Evolutionary conservation across 768 basidiomycete species (phyloP), one percentile per base, ranked within the genome.

Genomic region (Tephrocybe sp.): DNA sequence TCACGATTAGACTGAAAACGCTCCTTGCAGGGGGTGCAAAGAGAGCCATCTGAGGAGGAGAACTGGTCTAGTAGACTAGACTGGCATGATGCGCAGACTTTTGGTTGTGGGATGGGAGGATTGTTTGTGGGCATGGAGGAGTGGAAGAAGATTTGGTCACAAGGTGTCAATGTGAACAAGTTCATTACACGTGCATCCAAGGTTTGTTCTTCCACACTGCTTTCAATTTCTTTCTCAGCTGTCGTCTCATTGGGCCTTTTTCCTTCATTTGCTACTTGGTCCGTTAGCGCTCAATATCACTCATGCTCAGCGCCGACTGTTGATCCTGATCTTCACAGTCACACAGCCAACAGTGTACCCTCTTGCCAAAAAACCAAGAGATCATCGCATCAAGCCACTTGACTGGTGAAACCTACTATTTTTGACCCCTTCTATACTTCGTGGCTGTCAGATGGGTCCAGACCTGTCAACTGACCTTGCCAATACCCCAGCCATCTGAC

Each of bases 41-140:
- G 73, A 53, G 73, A 58, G 7, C 67, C 61, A 48, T 69, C 62
- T 54, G 33, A 56, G 64, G 12, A 59, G 49, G 45, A 61, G 56
- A 36, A 64, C 52, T 43, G 61, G 61, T 76, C 75, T 34, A 69
- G 62, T 45, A 77, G 66, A 19, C 69, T 68, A 38, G 67, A 68
- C 38, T 74, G 72, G 55, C 79, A 80, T 14, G 66, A 62, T 9
- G 72, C 60, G 58, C 79, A 80, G 52, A 76, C 57, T 65, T 78
- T 77, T 43, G 62, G 60, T 62, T 77, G 73, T 14, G 57, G 52
- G 36, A 61, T 62, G 39, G 62, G 65, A 52, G 65, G 48, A 56
- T 64, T 68, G 61, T 77, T 77, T 67, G 80, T 70, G 60, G 83
- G 82, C 81, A 83, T 82, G 53, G 56, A 45, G 44, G 53, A 59